phyloP scores from a whole-genome alignment of 2,329 filamentous ascomycete genomes.

The Ophiostoma sp. region DNA sequence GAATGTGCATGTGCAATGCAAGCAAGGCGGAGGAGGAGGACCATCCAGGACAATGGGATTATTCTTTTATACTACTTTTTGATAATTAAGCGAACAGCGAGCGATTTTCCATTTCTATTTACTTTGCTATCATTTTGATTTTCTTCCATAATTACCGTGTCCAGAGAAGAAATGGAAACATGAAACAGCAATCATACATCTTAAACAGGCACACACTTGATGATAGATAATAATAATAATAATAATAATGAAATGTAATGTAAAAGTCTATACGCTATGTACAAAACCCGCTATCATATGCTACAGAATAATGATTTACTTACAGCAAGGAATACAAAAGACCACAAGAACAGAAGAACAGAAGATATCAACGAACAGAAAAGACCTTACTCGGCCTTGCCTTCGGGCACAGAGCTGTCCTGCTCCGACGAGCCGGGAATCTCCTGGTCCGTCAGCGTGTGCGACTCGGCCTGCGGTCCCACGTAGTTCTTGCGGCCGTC shows the following conservation, averaged over 20 bases:
- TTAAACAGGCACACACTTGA: background rate
- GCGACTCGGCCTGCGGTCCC: slow-evolving; percentile 32
- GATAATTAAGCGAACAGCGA: slow-evolving; percentile 13
- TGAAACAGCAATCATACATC: slow-evolving; percentile 4
- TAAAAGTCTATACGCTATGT: slow-evolving; percentile 4
- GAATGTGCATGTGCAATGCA: background rate
- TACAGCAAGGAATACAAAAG: background rate
- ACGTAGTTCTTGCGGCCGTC: slow-evolving; percentile 46
- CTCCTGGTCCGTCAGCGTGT: slow-evolving; percentile 11
- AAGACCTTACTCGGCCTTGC: background rate
- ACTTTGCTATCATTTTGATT: background rate
- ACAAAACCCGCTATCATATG: background rate
- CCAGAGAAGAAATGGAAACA: background rate
- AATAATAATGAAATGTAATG: background rate
- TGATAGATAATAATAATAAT: background rate
- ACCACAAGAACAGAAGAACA: background rate
- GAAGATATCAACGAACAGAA: background rate
- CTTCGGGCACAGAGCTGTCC: background rate
- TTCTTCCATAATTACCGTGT: too few relatives aligned
- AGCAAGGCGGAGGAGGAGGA: background rate
- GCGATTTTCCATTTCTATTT: slow-evolving; percentile 16
- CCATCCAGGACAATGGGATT: background rate
- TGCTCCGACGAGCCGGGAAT: background rate
- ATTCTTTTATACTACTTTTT: background rate
- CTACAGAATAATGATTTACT: background rate